phyloP scores from a whole-genome alignment of 2,329 filamentous ascomycete genomes.

The Lecanosticta acicola region DNA sequence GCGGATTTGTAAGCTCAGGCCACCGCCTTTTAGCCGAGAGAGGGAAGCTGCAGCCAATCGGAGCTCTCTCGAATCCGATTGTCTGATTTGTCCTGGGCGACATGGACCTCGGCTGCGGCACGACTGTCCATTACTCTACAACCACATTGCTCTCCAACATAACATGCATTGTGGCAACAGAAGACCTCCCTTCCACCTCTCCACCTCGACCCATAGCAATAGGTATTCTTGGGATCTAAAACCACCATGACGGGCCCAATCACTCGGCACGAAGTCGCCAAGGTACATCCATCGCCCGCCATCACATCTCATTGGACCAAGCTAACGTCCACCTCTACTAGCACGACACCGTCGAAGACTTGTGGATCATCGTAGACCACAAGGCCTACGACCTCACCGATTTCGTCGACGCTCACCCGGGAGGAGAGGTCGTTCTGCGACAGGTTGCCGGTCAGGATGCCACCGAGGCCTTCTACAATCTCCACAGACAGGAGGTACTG shows the following conservation, averaged over 20 bases:
- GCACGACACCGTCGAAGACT: slow-evolving; percentile 68
- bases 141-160: not conserved
- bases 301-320: not conserved
- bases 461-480: slow-evolving; percentile 81
- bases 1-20: too few relatives aligned
- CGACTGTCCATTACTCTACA: not conserved
- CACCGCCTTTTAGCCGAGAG: not conserved
- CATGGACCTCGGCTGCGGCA: not conserved
- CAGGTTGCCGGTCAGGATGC: slow-evolving; percentile 79
- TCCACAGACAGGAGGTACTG: slow-evolving; percentile 85
- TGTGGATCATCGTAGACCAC: slow-evolving; percentile 82
- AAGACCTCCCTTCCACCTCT: not conserved
- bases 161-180: not conserved
- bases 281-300: slow-evolving; percentile 9
- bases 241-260: slow-evolving; percentile 21
- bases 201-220: not conserved
- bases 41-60: not conserved
- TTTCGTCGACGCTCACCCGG: slow-evolving; percentile 79
- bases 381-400: slow-evolving; percentile 82
- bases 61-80: not conserved
- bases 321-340: slow-evolving; percentile 28
- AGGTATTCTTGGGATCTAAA: not conserved
- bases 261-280: slow-evolving; percentile 29
- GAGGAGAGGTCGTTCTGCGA: slow-evolving; percentile 70
- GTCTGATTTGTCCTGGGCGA: not conserved